Conservation (phyloP, 1,139 yeast genomes). For the Geotrichum candidum region DNA sequence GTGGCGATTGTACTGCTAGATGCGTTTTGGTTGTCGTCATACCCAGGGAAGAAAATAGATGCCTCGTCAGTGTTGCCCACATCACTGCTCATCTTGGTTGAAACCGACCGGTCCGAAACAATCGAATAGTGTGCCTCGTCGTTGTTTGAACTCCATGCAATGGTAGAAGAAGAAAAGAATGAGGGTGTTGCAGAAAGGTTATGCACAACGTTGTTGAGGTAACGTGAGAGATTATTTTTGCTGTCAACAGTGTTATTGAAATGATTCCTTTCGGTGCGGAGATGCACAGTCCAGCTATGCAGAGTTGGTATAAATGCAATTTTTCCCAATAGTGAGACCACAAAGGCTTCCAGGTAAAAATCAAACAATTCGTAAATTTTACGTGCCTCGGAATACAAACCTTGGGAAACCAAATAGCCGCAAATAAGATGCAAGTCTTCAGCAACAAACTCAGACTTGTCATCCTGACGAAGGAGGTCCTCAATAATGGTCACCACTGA, state of each 20-base stretch:
- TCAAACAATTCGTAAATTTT: slow-evolving; percentile 9
- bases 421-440: slow-evolving; percentile 15
- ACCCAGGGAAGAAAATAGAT: background rate
- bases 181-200: background rate
- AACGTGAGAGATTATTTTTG: background rate
- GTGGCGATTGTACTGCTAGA: background rate
- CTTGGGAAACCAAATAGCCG: slow-evolving; percentile 11
- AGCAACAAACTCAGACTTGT: background rate
- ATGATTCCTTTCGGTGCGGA: background rate
- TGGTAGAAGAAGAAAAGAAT: background rate
- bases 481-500: slow-evolving; percentile 4
- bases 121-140: background rate
- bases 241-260: background rate
- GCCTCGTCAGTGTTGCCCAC: background rate
- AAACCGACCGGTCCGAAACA: background rate
- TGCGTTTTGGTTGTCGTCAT: background rate
- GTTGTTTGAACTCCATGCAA: background rate
- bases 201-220: background rate
- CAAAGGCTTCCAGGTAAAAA: slow-evolving; percentile 13
- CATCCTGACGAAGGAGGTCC: background rate
- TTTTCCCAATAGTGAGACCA: slow-evolving; percentile 8
- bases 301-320: slow-evolving; percentile 7
- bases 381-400: slow-evolving; percentile 9
- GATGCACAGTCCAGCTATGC: slow-evolving; percentile 7
- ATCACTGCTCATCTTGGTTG: background rate